Evolutionary conservation across 2,329 filamentous ascomycete genomes (phyloP).

Genomic region (Blastomyces parvus): DNA sequence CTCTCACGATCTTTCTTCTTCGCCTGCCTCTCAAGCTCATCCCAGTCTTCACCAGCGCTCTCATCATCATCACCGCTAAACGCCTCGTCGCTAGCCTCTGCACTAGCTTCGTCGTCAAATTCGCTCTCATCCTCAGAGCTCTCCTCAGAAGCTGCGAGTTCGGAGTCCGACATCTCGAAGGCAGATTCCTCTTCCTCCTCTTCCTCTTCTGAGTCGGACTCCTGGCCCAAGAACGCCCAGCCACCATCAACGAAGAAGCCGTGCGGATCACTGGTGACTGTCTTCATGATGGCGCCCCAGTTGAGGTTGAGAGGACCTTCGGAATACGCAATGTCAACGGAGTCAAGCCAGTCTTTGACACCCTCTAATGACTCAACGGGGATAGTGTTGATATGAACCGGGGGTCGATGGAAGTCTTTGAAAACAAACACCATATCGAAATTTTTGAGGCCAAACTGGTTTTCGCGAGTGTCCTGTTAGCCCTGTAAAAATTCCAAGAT

Average conservation of each 20-base stretch:
- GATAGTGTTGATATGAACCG: constrained; percentile 94
- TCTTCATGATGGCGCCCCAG: constrained; percentile 99
- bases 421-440: constrained; percentile 98
- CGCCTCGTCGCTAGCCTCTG: constrained; percentile 60
- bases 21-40: constrained; percentile 84
- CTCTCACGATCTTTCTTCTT: constrained; percentile 52
- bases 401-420: constrained; percentile 88
- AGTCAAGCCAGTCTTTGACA: constrained; percentile 96
- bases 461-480: constrained; percentile 18
- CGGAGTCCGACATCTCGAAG: constrained; percentile 82
- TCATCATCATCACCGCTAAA: constrained; percentile 48
- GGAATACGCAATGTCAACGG: constrained; percentile 83
- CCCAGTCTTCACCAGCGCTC: constrained; percentile 82
- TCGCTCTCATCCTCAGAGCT: constrained; percentile 83
- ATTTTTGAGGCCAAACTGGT: constrained; percentile 87
- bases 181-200: constrained; percentile 80
- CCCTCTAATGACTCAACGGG: constrained; percentile 89
- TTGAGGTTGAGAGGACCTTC: constrained; percentile 96
- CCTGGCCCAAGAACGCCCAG: constrained; percentile 83
- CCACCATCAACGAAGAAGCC: constrained; percentile 92
- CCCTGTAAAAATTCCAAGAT: constrained; percentile 18
- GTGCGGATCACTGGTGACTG: constrained; percentile 85
- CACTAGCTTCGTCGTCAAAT: constrained; percentile 83
- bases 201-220: constrained; percentile 62
- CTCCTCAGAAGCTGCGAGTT: constrained; percentile 63